These are phyloP conservation scores for Alternaria alternata DNA, from an alignment of 2,329 filamentous ascomycete species.

Conservation along the genomic window DNA sequence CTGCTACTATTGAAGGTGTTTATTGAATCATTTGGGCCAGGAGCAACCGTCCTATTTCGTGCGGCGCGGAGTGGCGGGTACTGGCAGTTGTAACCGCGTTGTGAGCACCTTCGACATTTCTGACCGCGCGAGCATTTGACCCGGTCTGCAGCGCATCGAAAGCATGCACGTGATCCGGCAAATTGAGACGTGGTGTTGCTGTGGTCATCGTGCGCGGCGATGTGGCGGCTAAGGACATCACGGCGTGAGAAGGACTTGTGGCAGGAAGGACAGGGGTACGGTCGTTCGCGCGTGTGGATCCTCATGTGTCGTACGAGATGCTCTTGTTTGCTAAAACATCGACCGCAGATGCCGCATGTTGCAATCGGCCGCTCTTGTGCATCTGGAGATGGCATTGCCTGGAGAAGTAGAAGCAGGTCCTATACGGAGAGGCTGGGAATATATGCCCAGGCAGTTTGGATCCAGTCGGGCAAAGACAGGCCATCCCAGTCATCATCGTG, in stretches of 20 bases:
- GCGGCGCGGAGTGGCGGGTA: constrained; percentile 24
- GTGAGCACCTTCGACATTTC: constrained; percentile 34
- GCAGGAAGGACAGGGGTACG: constrained; percentile 20
- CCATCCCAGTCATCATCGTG: neutral
- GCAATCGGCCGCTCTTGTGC: neutral
- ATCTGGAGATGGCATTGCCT: neutral
- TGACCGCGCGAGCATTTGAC: constrained; percentile 40
- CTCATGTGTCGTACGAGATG: constrained; percentile 21
- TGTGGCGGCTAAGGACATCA: constrained; percentile 15
- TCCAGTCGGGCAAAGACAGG: neutral
- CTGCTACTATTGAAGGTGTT: neutral
- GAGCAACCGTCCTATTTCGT: neutral
- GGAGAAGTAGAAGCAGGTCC: neutral
- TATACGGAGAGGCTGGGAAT: neutral
- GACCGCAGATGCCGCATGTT: constrained; percentile 14
- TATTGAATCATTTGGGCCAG: neutral
- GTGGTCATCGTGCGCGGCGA: constrained; percentile 14
- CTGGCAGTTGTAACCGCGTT: constrained; percentile 28
- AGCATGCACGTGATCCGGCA: constrained; percentile 30
- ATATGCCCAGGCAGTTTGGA: neutral
- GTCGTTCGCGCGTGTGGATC: constrained; percentile 23
- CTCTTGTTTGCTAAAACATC: constrained; percentile 18
- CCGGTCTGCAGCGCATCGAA: constrained; percentile 36
- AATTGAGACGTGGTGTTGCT: neutral
- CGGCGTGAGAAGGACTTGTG: constrained; percentile 17